Conservation (phyloP, 768 basidiomycete genomes). For the Glaciozyma martinii region DNA sequence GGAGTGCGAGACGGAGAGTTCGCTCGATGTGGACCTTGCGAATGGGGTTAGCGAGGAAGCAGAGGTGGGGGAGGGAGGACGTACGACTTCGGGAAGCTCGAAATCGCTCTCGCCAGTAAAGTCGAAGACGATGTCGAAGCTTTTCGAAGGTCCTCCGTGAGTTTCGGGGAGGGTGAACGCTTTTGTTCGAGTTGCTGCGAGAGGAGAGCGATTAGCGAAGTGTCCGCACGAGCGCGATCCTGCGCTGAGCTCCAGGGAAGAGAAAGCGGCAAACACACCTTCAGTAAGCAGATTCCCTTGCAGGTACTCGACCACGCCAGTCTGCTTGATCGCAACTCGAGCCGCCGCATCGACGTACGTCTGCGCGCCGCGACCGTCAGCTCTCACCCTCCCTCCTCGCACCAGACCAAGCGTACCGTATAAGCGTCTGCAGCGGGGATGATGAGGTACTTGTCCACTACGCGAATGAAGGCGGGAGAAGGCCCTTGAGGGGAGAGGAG, state of each 20-base stretch:
- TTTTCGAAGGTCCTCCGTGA: background rate
- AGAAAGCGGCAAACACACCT: background rate
- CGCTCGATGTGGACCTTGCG: conserved; percentile 22
- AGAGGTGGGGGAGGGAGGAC: background rate
- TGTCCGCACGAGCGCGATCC: background rate
- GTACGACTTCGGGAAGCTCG: conserved; percentile 10
- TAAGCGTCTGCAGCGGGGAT: conserved; percentile 13
- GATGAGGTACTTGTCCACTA: conserved; percentile 18
- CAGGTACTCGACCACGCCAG: conserved; percentile 8
- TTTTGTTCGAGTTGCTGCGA: conserved; percentile 7
- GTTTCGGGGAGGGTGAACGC: conserved; percentile 16
- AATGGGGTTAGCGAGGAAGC: background rate
- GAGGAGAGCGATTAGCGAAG: background rate
- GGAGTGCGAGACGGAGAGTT: conserved; percentile 16
- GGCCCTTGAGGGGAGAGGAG: conserved; percentile 9
- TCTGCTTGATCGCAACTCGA: background rate
- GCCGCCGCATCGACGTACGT: conserved; percentile 7
- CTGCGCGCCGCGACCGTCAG: too few species aligned
- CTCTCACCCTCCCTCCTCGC: too few species aligned
- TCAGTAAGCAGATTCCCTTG: conserved; percentile 22
- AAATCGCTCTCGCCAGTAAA: conserved; percentile 25
- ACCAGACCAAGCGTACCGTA: background rate
- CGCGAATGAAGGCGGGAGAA: conserved; percentile 8
- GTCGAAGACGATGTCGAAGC: conserved; percentile 23
- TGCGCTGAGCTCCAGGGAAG: background rate